These are phyloP conservation scores for Platanthera guangdongensis DNA, from an alignment of 106 monocot genomes.

Conservation along the genomic window DNA sequence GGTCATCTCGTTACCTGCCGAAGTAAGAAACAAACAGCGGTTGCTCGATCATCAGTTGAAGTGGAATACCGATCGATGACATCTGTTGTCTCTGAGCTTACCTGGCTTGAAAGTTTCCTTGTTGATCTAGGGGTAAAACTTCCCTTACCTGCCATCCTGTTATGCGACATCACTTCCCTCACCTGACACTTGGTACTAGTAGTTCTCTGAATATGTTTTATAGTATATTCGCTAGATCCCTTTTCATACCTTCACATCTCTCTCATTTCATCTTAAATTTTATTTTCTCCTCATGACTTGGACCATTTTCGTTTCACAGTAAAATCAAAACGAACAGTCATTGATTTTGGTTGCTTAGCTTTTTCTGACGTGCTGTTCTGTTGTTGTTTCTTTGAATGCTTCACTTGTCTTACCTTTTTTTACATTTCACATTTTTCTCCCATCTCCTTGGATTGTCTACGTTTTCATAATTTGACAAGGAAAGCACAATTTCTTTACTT, in stretches of 20 bases:
- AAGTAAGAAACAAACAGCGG: too few relatives aligned
- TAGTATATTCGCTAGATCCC: neutral
- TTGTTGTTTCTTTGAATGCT: neutral
- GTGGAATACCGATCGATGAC: too few relatives aligned
- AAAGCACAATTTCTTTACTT: slow-evolving; percentile 2
- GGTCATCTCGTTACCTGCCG: too few relatives aligned
- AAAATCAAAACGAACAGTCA: neutral
- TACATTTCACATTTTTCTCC: neutral
- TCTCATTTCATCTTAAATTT: neutral
- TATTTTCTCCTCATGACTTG: neutral
- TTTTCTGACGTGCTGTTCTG: neutral
- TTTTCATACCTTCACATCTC: neutral
- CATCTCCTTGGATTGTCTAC: neutral
- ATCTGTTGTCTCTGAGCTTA: too few relatives aligned
- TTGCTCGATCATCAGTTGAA: too few relatives aligned
- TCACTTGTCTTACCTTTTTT: neutral
- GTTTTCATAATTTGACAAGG: neutral
- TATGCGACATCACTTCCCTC: too few relatives aligned
- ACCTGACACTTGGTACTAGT: neutral
- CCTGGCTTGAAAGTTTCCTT: too few relatives aligned
- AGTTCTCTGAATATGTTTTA: neutral
- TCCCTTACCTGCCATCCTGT: too few relatives aligned
- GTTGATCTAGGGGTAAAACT: too few relatives aligned
- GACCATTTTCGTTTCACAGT: neutral
- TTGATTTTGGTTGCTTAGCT: neutral